phyloP scores from a whole-genome alignment of 495 filamentous ascomycete species.

The Hypomontagnella monticulosa region DNA sequence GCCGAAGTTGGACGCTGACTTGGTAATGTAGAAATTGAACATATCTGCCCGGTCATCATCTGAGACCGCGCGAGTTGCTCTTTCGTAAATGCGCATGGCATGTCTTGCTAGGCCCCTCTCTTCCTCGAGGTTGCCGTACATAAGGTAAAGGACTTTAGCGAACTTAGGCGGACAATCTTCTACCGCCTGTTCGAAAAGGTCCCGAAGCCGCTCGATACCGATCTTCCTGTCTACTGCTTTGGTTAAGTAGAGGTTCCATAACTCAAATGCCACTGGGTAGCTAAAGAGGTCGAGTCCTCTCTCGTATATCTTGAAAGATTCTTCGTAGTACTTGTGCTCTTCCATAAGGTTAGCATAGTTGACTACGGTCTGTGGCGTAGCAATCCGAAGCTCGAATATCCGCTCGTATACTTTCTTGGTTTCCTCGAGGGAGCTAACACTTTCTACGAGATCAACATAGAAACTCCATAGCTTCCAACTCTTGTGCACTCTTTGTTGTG shows the following conservation, averaged over 20 bases:
- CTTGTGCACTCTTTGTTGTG: slow-evolving; percentile 97
- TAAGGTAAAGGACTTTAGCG: slow-evolving; percentile 92
- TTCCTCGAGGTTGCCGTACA: slow-evolving; percentile 98
- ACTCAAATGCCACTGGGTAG: slow-evolving; percentile 96
- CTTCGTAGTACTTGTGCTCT: slow-evolving; percentile 95
- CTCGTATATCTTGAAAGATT: slow-evolving; percentile 98
- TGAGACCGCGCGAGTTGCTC: slow-evolving; percentile 92
- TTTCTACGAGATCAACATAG: slow-evolving; percentile 98
- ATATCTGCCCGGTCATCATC: slow-evolving; percentile 96
- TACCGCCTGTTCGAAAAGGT: slow-evolving; percentile 97
- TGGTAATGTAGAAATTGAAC: slow-evolving; percentile 99
- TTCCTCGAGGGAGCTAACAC: slow-evolving; percentile 89
- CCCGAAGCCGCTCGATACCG: slow-evolving; percentile 90
- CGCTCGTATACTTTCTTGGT: slow-evolving; percentile 94
- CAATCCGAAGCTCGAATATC: slow-evolving; percentile 98
- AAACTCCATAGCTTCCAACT: slow-evolving; percentile 99
- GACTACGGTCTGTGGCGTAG: slow-evolving; percentile 96
- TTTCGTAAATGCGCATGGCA: slow-evolving; percentile 99
- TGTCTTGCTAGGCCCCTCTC: slow-evolving; percentile 95
- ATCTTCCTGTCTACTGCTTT: slow-evolving; percentile 97
- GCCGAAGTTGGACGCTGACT: slow-evolving; percentile 97
- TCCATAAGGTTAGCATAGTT: slow-evolving; percentile 98
- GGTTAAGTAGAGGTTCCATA: slow-evolving; percentile 98
- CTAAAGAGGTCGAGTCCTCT: slow-evolving; percentile 95
- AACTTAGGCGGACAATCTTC: slow-evolving; percentile 96